Evolutionary conservation across 1,284 basidiomycete genomes (phyloP).

Genomic region (Megacollybia platyphylla): DNA sequence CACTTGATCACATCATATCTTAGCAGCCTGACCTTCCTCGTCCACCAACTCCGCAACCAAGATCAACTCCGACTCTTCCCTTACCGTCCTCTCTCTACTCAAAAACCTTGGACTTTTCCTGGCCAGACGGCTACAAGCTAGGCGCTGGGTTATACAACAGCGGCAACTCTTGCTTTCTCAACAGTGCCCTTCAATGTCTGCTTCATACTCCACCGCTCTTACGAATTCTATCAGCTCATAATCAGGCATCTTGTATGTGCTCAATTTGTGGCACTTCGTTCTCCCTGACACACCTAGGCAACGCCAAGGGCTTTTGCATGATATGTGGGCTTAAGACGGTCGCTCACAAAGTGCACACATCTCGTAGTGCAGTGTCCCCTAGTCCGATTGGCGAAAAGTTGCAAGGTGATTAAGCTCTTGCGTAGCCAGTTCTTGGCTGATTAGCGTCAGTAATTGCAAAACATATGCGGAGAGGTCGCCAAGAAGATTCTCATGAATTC

Average conservation of each 20-base stretch:
- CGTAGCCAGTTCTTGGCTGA: not conserved
- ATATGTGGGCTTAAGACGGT: constrained; percentile 53
- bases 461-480: constrained; percentile 80
- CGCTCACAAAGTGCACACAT: constrained; percentile 35
- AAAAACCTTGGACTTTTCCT: constrained; percentile 42
- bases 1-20: not conserved
- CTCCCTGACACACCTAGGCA: constrained; percentile 26
- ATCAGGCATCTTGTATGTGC: constrained; percentile 34
- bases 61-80: constrained; percentile 5
- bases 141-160: constrained; percentile 75
- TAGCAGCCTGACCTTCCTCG: constrained; percentile 7
- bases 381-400: constrained; percentile 51
- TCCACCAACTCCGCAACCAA: constrained; percentile 10
- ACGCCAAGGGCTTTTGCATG: constrained; percentile 62
- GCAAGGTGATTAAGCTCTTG: constrained; percentile 36
- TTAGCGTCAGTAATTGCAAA: constrained; percentile 69
- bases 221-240: constrained; percentile 51
- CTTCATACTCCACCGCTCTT: constrained; percentile 90
- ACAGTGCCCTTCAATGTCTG: constrained; percentile 89
- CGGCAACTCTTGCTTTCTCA: constrained; percentile 98
- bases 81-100: constrained; percentile 26
- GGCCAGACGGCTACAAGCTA: constrained; percentile 32
- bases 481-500: constrained; percentile 99
- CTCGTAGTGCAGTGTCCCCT: constrained; percentile 43
- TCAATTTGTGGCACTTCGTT: constrained; percentile 1